Percentiles rank a stretch among this genome's conserved stretches.
Conservation (phyloP, 768 basidiomycete genomes). For the Collybia sp. region DNA sequence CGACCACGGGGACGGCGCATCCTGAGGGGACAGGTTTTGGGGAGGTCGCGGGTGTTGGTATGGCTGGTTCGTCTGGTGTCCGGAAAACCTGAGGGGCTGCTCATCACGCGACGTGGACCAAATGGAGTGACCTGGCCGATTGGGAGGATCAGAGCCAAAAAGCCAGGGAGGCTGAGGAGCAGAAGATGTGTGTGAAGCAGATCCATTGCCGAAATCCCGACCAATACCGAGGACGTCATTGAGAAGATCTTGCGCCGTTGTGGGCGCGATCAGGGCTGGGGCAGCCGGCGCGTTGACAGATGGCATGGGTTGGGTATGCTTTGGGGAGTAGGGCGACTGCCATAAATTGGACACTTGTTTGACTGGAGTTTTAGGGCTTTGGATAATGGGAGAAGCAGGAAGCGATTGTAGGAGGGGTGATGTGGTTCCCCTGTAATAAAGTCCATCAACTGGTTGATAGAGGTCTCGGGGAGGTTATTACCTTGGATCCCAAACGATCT, state of each 20-base stretch:
- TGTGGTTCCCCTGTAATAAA: conserved; percentile 16
- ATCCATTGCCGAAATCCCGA: conserved; percentile 14
- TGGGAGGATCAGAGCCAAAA: conserved; percentile 46
- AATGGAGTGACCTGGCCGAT: conserved; percentile 49
- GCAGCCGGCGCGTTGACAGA: conserved; percentile 11
- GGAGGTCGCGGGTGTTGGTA: conserved; percentile 23
- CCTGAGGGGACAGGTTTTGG: conserved; percentile 16
- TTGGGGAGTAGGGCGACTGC: conserved; percentile 26
- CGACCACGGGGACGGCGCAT: too few species aligned
- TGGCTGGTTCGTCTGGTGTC: conserved; percentile 22
- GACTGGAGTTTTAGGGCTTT: conserved; percentile 28
- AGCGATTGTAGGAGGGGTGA: conserved; percentile 21
- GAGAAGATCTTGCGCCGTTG: conserved; percentile 66
- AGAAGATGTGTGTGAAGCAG: conserved; percentile 16
- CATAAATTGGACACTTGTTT: conserved; percentile 27
- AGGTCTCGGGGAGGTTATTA: conserved; percentile 17
- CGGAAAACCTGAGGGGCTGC: conserved; percentile 29
- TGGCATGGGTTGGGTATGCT: conserved; percentile 16
- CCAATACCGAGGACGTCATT: conserved; percentile 44
- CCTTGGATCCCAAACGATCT: conserved; percentile 77
- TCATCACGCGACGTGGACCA: conserved; percentile 63
- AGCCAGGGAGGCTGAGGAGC: conserved; percentile 40
- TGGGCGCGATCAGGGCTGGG: conserved; percentile 28
- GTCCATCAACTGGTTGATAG: neutral
- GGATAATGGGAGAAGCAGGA: conserved; percentile 25